These are phyloP conservation scores for Candida yuanshanica DNA, from an alignment of 805 yeast genomes.

Conservation along the genomic window DNA sequence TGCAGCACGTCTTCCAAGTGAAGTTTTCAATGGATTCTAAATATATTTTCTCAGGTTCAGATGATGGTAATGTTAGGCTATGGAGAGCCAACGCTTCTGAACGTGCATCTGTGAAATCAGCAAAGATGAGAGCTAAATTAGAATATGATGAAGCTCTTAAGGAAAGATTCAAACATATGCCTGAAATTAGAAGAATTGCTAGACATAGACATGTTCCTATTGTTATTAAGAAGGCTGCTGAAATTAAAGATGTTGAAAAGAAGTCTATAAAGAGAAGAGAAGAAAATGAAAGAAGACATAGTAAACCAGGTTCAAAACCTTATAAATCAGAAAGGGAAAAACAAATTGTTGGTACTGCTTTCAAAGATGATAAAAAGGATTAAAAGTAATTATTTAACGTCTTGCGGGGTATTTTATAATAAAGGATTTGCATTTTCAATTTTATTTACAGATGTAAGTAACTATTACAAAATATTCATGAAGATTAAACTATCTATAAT, in stretches of 20 bases:
- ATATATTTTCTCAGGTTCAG: slow-evolving; percentile 86
- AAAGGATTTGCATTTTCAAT: slow-evolving; percentile 1
- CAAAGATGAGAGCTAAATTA: slow-evolving; percentile 73
- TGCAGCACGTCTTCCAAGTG: slow-evolving; percentile 89
- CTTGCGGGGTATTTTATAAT: slow-evolving; percentile 7
- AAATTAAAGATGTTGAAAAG: slow-evolving; percentile 72
- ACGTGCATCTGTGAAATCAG: slow-evolving; percentile 72
- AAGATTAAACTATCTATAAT: slow-evolving; percentile 7
- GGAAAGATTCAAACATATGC: slow-evolving; percentile 92
- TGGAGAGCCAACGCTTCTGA: slow-evolving; percentile 91
- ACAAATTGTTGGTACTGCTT: slow-evolving; percentile 80
- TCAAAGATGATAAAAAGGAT: slow-evolving; percentile 40
- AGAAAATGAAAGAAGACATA: slow-evolving; percentile 74
- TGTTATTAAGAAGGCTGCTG: slow-evolving; percentile 83
- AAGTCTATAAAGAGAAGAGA: slow-evolving; percentile 74
- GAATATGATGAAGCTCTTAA: slow-evolving; percentile 91
- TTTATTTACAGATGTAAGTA: neutral
- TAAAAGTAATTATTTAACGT: neutral
- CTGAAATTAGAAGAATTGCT: slow-evolving; percentile 84
- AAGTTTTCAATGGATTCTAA: slow-evolving; percentile 85
- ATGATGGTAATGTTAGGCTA: slow-evolving; percentile 89
- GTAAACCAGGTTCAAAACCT: slow-evolving; percentile 55
- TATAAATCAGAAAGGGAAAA: slow-evolving; percentile 71
- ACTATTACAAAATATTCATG: neutral
- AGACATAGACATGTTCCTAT: slow-evolving; percentile 90